Percentiles rank a stretch among this genome's conserved stretches.
Conservation (phyloP, 257 asterid genomes). For the Henckelia pumila region DNA sequence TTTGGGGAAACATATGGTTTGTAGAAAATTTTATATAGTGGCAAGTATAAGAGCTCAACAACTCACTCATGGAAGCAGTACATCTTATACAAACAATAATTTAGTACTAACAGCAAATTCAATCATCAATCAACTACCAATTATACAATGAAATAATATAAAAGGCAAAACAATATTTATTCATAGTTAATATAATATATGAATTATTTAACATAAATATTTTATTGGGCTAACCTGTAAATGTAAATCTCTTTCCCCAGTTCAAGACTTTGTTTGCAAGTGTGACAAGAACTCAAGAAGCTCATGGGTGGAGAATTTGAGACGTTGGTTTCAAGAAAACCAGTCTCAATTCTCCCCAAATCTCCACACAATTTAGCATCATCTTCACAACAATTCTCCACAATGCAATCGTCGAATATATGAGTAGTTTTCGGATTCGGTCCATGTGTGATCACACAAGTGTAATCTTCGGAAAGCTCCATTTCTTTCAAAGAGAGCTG, state of each 20-base stretch:
- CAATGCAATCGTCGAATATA: constrained; percentile 73
- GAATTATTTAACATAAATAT: background rate
- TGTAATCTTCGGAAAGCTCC: constrained; percentile 91
- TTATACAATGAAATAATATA: too few relatives aligned
- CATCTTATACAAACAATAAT: too few relatives aligned
- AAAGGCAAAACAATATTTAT: too few relatives aligned
- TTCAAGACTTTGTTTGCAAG: constrained; percentile 50
- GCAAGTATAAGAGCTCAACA: too few relatives aligned
- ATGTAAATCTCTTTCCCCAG: constrained; percentile 57
- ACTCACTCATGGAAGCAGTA: too few relatives aligned
- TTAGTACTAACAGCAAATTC: too few relatives aligned
- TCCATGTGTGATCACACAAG: constrained; percentile 86
- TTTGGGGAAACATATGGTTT: too few relatives aligned
- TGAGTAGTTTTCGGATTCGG: constrained; percentile 86
- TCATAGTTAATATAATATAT: background rate
- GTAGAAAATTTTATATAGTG: too few relatives aligned
- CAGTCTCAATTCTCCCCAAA: constrained; percentile 24
- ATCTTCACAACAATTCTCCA: constrained; percentile 50
- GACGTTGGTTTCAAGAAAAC: constrained; percentile 16
- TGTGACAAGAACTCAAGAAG: constrained; percentile 54
- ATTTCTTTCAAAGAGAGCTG: constrained; percentile 73
- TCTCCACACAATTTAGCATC: constrained; percentile 9
- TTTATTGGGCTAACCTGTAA: constrained; percentile 56
- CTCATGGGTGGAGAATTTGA: constrained; percentile 26
- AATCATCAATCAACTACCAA: too few relatives aligned